These are phyloP conservation scores for Pinus taeda DNA, from an alignment of 75 land plant species.

Conservation along the genomic window DNA sequence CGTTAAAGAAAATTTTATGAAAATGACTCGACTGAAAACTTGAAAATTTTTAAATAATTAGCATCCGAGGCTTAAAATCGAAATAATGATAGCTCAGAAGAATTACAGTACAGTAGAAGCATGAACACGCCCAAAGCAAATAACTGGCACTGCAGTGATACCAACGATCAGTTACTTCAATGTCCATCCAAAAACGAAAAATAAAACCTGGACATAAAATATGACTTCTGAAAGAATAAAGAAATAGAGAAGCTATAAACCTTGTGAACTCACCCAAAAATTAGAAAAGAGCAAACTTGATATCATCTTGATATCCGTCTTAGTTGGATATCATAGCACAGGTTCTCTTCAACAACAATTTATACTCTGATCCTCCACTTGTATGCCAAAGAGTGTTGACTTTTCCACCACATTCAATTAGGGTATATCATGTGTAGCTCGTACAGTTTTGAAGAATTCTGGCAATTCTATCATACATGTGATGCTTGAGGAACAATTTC, in stretches of 20 bases:
- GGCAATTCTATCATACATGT: conserved; percentile 68
- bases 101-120: neutral
- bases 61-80: neutral
- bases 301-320: neutral
- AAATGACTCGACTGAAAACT: neutral
- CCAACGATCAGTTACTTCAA: neutral
- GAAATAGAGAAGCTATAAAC: neutral
- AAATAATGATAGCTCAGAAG: neutral
- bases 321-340: neutral
- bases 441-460: conserved; percentile 52
- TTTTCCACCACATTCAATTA: neutral
- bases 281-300: neutral
- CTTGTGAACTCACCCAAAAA: neutral
- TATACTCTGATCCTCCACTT: neutral
- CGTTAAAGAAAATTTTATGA: neutral
- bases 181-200: neutral
- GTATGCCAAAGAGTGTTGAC: neutral
- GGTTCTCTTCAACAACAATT: neutral
- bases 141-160: conserved; percentile 5
- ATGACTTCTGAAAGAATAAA: neutral
- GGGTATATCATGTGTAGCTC: conserved; percentile 31
- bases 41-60: neutral
- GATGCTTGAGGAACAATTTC: conserved; percentile 64
- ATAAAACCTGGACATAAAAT: neutral
- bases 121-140: conserved; percentile 6